Percentiles rank a stretch among this genome's conserved stretches.
Evolutionary conservation across 2,329 filamentous ascomycete species (phyloP).

Genomic region (Aspergillus alliaceus): DNA sequence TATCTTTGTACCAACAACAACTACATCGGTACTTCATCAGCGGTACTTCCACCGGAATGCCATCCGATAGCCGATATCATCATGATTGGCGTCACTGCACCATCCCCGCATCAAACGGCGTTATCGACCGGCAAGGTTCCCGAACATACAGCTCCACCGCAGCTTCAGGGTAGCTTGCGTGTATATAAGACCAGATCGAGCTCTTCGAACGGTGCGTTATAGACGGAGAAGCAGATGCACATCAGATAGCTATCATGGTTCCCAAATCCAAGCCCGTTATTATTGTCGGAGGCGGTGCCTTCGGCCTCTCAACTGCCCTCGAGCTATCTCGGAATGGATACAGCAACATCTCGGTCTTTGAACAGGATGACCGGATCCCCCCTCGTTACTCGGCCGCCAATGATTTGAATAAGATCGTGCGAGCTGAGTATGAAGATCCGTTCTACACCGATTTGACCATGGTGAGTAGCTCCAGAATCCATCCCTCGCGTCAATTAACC

Average conservation of each 20-base stretch:
- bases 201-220: neutral
- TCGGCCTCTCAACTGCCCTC: constrained; percentile 52
- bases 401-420: constrained; percentile 63
- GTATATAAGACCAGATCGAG: neutral
- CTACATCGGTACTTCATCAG: no score
- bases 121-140: neutral
- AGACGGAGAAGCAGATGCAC: neutral
- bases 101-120: no score
- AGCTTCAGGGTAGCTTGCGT: neutral
- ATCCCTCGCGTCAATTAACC: neutral
- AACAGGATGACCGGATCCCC: constrained; percentile 47
- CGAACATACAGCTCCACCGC: neutral
- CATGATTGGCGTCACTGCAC: no score
- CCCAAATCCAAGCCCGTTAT: neutral
- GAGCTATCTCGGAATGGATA: constrained; percentile 49
- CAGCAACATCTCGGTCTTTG: constrained; percentile 50
- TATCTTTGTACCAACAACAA: no score
- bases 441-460: constrained; percentile 58
- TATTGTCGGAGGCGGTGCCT: constrained; percentile 26
- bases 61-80: no score
- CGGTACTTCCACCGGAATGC: no score
- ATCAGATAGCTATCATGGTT: neutral
- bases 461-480: constrained; percentile 31
- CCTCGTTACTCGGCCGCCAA: constrained; percentile 57
- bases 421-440: constrained; percentile 58